phyloP scores from a whole-genome alignment of 306 rosid species.

The Biancaea sappan region DNA sequence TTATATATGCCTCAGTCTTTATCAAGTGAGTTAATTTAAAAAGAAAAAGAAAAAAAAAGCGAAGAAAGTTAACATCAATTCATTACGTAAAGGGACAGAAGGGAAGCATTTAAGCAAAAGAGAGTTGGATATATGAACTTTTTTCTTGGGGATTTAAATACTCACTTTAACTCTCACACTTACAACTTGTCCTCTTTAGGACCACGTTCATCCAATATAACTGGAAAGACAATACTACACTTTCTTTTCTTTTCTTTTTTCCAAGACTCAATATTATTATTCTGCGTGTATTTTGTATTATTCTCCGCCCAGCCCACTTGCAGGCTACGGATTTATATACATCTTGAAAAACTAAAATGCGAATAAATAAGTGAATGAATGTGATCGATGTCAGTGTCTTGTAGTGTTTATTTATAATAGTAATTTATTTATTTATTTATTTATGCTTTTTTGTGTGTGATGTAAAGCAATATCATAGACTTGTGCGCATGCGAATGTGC shows the following conservation, averaged over 20 bases:
- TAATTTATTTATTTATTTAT: neutral
- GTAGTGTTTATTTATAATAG: conserved; percentile 12
- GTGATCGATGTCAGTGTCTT: conserved; percentile 19
- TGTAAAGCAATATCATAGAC: conserved; percentile 23
- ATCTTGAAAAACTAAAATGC: neutral
- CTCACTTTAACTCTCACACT: neutral
- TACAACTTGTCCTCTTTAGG: conserved; percentile 26
- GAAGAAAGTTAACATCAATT: neutral
- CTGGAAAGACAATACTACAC: conserved; percentile 26
- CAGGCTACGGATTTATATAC: conserved; percentile 21
- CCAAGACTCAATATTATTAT: too few species aligned
- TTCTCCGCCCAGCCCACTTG: too few species aligned
- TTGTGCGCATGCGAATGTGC: conserved; percentile 43
- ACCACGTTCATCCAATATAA: conserved; percentile 36
- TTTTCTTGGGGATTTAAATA: conserved; percentile 35
- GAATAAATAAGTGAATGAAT: conserved; percentile 22
- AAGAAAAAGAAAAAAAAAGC: neutral
- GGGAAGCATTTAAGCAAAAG: neutral
- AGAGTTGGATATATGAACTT: conserved; percentile 5
- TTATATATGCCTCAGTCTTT: too few species aligned
- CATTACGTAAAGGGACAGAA: conserved; percentile 24
- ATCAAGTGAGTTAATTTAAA: too few species aligned
- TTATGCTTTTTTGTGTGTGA: neutral
- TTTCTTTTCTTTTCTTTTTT: too few species aligned
- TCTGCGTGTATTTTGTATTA: too few species aligned